Percentiles rank a stretch among this genome's conserved stretches.
Conservation (phyloP, 2,329 filamentous ascomycete species). For the Ceratocystis cubensis region DNA sequence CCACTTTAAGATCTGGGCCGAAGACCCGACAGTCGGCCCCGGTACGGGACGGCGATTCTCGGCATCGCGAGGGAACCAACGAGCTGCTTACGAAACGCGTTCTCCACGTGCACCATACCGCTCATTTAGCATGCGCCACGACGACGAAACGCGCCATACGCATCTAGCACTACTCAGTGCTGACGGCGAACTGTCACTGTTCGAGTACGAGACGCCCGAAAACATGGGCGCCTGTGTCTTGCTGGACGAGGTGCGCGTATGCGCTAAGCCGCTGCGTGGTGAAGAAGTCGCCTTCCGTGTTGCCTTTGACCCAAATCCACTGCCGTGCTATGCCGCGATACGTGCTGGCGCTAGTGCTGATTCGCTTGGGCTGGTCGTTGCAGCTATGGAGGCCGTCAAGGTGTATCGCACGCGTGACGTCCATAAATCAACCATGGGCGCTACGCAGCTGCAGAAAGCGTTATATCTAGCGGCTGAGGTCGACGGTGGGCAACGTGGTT, state of each 20-base stretch:
- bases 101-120: slow-evolving; percentile 53
- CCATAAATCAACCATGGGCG: slow-evolving; percentile 36
- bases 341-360: slow-evolving; percentile 70
- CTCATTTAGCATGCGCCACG: slow-evolving; percentile 73
- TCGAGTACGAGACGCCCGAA: slow-evolving; percentile 77
- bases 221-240: slow-evolving; percentile 69
- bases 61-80: slow-evolving; percentile 32
- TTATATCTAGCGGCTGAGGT: slow-evolving; percentile 75
- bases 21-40: slow-evolving; percentile 63
- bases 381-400: slow-evolving; percentile 69
- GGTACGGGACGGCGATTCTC: slow-evolving; percentile 67
- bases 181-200: slow-evolving; percentile 66
- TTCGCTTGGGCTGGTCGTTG: slow-evolving; percentile 68
- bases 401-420: slow-evolving; percentile 65
- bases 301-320: slow-evolving; percentile 75
- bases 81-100: slow-evolving; percentile 43
- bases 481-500: slow-evolving; percentile 43
- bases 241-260: slow-evolving; percentile 30
- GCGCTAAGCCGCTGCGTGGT: slow-evolving; percentile 54
- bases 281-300: slow-evolving; percentile 82
- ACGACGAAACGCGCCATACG: slow-evolving; percentile 66
- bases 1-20: slow-evolving; percentile 82
- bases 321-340: slow-evolving; percentile 65
- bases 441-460: slow-evolving; percentile 50
- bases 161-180: slow-evolving; percentile 75